phyloP scores from a whole-genome alignment of 768 basidiomycete genomes.

The Termitomyces sp. region DNA sequence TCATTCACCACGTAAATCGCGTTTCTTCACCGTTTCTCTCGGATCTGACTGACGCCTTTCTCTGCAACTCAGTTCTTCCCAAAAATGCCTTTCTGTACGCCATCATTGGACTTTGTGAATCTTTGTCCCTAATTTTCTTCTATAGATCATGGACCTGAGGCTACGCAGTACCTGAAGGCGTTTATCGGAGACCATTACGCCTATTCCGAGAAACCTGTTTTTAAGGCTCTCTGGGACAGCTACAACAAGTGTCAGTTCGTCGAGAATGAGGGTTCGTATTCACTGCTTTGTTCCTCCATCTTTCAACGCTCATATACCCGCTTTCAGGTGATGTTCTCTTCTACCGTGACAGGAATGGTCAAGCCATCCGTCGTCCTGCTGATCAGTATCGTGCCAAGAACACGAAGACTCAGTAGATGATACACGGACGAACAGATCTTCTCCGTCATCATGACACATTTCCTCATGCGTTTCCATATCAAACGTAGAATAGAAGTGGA shows the following conservation, averaged over 20 bases:
- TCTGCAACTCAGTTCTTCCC: neutral
- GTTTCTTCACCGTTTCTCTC: neutral
- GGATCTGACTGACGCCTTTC: neutral
- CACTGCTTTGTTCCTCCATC: neutral
- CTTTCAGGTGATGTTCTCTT: neutral
- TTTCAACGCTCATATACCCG: neutral
- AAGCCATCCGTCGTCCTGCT: neutral
- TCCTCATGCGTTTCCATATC: too few species aligned
- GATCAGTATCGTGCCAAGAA: neutral
- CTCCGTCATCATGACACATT: neutral
- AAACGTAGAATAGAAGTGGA: too few species aligned
- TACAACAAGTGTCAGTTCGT: constrained; percentile 3
- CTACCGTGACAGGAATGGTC: neutral
- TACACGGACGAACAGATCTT: neutral
- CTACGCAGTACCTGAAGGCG: neutral
- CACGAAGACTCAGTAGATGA: neutral
- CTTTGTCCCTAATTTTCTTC: neutral
- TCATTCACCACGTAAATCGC: neutral
- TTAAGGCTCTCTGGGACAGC: constrained; percentile 1
- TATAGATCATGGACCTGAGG: constrained; percentile 1
- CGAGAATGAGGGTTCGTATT: neutral
- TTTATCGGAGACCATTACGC: constrained; percentile 1
- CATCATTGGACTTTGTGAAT: neutral
- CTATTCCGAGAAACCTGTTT: neutral
- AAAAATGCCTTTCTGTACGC: neutral